Evolutionary conservation across 768 basidiomycete genomes (phyloP), one percentile per base, ranked within the genome.

Genomic region (Saitozyma podzolica): DNA sequence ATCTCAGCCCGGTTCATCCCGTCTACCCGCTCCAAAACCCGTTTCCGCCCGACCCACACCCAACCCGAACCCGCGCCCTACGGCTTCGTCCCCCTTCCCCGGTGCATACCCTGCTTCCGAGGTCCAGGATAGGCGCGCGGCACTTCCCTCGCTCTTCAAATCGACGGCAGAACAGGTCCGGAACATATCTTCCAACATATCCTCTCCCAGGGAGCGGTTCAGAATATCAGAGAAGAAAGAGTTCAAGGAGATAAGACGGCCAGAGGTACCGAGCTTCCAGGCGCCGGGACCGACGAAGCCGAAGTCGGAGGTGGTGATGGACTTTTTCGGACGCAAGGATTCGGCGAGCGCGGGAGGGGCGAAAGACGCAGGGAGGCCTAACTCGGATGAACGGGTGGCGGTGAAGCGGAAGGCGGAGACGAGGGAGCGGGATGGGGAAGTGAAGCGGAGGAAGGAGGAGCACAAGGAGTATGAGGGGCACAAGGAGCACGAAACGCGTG

Each of bases 131-230:
- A 17, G 39, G 10, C 52, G 65, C 11, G 40, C 61, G 10, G 37
- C 56, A 9, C 56, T 70, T 1, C 63, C 65, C 29, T 13, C 59
- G 20, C 63, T 64, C 57, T 54, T 70, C 50, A 19, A 10, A 14
- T n/a, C 47, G 19, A 56, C 11, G 14, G 58, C 49, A n/a, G 29
- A 16, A 41, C 54, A 52, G 51, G 51, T 52, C 51, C 2, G 17
- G 39, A 52, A 29, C 51, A 19, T 19, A 48, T 52, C 51, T 52
- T 10, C 51, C 51, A 16, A 19, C 11, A 52, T 29, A 17, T 13
- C 39, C 20, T 52, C 51, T 48, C 42, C 16, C 20, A 37, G 40
- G 16, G 59, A 60, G n/a, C 13, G 58, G 45, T 63, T 66, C 51
- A 57, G 55, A 17, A 53, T 58, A 2, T 62, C 57, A 13, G 40